phyloP scores from a whole-genome alignment of 1,139 yeast species.

The Taiozyma sp. region DNA sequence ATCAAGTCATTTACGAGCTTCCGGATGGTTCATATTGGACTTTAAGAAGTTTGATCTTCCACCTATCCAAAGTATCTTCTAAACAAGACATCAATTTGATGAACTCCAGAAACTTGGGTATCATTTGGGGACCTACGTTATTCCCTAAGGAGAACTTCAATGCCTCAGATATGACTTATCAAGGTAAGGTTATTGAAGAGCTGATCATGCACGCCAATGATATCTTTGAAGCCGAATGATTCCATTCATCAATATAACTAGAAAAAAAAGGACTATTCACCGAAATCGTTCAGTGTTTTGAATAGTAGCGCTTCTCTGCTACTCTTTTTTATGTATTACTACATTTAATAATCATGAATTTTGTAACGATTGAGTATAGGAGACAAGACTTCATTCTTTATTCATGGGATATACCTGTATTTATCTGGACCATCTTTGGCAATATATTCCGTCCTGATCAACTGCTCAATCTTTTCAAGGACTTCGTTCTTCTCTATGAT shows the following conservation, averaged over 20 bases:
- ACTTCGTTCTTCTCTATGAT: slow-evolving; percentile 24
- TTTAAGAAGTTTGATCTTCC: slow-evolving; percentile 76
- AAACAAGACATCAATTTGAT: slow-evolving; percentile 66
- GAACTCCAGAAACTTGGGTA: slow-evolving; percentile 75
- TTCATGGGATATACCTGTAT: slow-evolving; percentile 20
- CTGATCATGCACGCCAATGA: slow-evolving; percentile 79
- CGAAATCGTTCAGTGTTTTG: not conserved
- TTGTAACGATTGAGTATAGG: not conserved
- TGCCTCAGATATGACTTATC: slow-evolving; percentile 74
- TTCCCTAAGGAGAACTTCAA: slow-evolving; percentile 55
- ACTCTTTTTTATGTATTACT: not conserved
- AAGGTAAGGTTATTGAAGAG: slow-evolving; percentile 80
- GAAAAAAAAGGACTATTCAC: not conserved
- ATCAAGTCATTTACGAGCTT: slow-evolving; percentile 78
- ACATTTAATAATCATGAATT: not conserved
- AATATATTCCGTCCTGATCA: slow-evolving; percentile 28
- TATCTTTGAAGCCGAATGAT: slow-evolving; percentile 68
- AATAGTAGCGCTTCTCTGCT: not conserved
- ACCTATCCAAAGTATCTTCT: slow-evolving; percentile 67
- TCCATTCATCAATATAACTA: not conserved
- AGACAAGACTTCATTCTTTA: no score
- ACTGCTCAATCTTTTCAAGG: slow-evolving; percentile 28
- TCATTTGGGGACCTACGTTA: slow-evolving; percentile 90
- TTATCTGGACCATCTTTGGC: slow-evolving; percentile 20
- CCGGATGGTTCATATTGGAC: slow-evolving; percentile 97